Conservation (phyloP, 495 filamentous ascomycete species). For the Sphaerosporella brunnea region DNA sequence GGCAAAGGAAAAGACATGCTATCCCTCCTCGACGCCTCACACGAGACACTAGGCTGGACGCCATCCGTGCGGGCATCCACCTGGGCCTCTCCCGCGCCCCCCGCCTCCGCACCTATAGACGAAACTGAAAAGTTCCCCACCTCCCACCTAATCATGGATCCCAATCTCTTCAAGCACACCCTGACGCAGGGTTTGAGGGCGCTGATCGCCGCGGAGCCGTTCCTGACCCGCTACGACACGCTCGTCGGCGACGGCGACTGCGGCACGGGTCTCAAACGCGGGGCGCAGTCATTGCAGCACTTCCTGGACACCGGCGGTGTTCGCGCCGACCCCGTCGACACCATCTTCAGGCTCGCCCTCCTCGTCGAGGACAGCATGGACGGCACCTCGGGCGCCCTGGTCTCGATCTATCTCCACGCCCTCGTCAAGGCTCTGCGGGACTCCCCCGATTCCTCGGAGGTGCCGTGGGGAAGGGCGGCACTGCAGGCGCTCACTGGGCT, state of each 20-base stretch:
- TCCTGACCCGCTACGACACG: conserved; percentile 77
- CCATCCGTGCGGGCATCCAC: conserved; percentile 42
- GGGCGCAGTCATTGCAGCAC: conserved; percentile 66
- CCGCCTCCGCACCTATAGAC: background rate
- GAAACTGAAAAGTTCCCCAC: conserved; percentile 4
- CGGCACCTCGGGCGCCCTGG: conserved; percentile 85
- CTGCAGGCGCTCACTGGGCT: conserved; percentile 51
- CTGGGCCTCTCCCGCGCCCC: conserved; percentile 27
- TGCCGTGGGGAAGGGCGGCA: conserved; percentile 60
- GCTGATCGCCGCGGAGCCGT: conserved; percentile 60
- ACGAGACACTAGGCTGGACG: conserved; percentile 72
- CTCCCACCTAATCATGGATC: conserved; percentile 37
- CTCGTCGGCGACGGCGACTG: conserved; percentile 94
- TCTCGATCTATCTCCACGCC: conserved; percentile 89
- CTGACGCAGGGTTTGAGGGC: conserved; percentile 50
- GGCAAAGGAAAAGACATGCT: conserved; percentile 62
- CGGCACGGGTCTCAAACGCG: conserved; percentile 72
- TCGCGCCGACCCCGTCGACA: conserved; percentile 49
- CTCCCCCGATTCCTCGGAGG: conserved; percentile 33
- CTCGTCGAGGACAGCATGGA: conserved; percentile 87
- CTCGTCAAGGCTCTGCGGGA: conserved; percentile 57
- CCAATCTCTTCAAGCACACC: conserved; percentile 36
- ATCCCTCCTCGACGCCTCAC: conserved; percentile 68
- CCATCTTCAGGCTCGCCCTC: conserved; percentile 57
- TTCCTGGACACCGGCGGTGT: conserved; percentile 41